A percentile compares a stretch with the other conserved stretches of the same genome.
phyloP scores from a whole-genome alignment of 2,329 filamentous ascomycete genomes.

The Alternaria gansuensis region DNA sequence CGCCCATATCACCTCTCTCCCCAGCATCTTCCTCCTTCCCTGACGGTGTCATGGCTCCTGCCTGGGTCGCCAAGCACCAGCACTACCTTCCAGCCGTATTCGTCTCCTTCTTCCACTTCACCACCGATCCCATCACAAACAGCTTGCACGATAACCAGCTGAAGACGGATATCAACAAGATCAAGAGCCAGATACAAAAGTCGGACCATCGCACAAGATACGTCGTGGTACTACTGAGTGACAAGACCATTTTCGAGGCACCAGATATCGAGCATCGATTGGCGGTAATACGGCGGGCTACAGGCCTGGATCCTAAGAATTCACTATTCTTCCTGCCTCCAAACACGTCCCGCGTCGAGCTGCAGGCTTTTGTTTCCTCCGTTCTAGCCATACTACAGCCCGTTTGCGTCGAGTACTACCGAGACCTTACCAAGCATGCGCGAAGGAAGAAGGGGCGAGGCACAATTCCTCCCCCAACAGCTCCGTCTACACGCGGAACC shows the following conservation, averaged over 20 bases:
- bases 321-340: conserved; percentile 83
- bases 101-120: conserved; percentile 81
- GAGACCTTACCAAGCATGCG: conserved; percentile 90
- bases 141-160: conserved; percentile 86
- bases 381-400: conserved; percentile 78
- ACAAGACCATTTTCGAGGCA: conserved; percentile 67
- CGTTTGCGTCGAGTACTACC: conserved; percentile 85
- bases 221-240: conserved; percentile 78
- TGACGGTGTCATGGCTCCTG: conserved; percentile 82
- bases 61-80: conserved; percentile 92
- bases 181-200: conserved; percentile 72
- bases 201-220: conserved; percentile 82
- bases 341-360: conserved; percentile 73
- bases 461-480: conserved; percentile 78
- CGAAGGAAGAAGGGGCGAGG: conserved; percentile 87
- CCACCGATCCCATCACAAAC: conserved; percentile 74
- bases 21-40: conserved; percentile 85
- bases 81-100: conserved; percentile 80
- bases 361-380: conserved; percentile 76
- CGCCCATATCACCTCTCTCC: conserved; percentile 88
- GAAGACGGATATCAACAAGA: conserved; percentile 82
- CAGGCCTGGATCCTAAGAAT: conserved; percentile 81
- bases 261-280: conserved; percentile 77
- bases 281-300: conserved; percentile 78
- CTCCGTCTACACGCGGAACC: conserved; percentile 82